phyloP scores from a whole-genome alignment of 2,329 filamentous ascomycete species.

The Aspergillus phoenicis region DNA sequence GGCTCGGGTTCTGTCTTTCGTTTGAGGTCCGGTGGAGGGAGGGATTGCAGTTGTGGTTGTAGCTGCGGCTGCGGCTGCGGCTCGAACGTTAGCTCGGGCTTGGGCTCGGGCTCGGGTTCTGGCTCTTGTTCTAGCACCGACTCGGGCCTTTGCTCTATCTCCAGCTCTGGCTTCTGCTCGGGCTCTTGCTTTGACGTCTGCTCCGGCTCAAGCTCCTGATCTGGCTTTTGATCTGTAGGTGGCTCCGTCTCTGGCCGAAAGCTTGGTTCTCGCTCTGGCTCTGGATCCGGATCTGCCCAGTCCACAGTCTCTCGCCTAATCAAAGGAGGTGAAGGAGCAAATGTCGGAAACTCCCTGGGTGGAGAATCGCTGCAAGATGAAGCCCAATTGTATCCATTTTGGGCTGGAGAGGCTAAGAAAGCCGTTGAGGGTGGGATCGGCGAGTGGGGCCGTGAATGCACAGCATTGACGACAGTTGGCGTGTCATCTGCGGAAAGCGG shows the following conservation, averaged over 20 bases:
- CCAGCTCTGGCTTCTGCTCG: neutral
- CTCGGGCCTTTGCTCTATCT: neutral
- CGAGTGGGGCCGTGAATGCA: neutral
- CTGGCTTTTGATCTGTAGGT: neutral
- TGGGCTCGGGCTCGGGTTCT: neutral
- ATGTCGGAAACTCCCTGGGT: neutral
- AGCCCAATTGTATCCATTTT: neutral
- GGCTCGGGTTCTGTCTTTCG: neutral
- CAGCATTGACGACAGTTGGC: neutral
- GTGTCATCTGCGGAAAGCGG: neutral
- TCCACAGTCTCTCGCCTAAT: neutral
- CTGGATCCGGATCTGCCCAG: neutral
- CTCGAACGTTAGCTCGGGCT: neutral
- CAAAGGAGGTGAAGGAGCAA: neutral
- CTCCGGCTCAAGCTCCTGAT: neutral
- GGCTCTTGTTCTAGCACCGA: neutral
- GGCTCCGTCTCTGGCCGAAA: neutral
- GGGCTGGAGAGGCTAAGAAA: neutral
- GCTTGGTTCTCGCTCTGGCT: neutral
- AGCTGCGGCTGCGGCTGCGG: neutral
- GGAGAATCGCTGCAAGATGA: neutral
- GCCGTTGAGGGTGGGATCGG: neutral
- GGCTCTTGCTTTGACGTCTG: neutral
- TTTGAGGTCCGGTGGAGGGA: neutral
- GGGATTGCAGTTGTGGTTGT: neutral